Conservation (phyloP, 2,329 filamentous ascomycete species). For the Botrytis hyacinthi region DNA sequence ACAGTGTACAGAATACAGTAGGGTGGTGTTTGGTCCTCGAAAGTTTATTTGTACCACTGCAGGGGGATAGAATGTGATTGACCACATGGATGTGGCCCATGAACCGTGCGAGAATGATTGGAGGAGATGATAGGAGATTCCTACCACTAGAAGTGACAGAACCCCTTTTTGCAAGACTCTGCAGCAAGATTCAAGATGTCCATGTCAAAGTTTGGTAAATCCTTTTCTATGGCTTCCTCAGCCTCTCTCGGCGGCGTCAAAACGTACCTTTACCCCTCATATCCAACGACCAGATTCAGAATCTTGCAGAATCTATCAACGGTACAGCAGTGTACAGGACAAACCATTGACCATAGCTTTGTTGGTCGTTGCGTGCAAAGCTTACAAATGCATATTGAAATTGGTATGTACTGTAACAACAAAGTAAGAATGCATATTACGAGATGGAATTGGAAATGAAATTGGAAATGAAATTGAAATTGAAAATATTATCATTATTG, state of each 20-base stretch:
- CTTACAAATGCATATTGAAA: background rate
- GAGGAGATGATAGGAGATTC: background rate
- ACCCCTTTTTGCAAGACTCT: background rate
- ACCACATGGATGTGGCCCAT: background rate
- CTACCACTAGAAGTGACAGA: background rate
- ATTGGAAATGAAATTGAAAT: background rate
- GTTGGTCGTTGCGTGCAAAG: background rate
- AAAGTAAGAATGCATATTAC: background rate
- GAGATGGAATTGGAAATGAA: background rate
- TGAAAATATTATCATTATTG: background rate
- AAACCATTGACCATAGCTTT: constrained; percentile 5
- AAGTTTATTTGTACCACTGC: background rate
- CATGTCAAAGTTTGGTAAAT: background rate
- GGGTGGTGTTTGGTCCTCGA: background rate
- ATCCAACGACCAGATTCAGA: background rate
- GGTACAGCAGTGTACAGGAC: background rate
- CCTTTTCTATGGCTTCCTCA: background rate
- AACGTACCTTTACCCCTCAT: background rate
- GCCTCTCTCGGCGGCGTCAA: constrained; percentile 2
- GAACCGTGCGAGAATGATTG: constrained; percentile 7
- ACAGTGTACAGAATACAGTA: background rate
- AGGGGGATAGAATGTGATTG: background rate
- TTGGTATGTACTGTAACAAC: background rate
- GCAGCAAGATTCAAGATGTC: background rate
- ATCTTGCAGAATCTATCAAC: background rate